These are phyloP conservation scores for Mycena indigotica DNA, from an alignment of 768 basidiomycete genomes.

Conservation along the genomic window DNA sequence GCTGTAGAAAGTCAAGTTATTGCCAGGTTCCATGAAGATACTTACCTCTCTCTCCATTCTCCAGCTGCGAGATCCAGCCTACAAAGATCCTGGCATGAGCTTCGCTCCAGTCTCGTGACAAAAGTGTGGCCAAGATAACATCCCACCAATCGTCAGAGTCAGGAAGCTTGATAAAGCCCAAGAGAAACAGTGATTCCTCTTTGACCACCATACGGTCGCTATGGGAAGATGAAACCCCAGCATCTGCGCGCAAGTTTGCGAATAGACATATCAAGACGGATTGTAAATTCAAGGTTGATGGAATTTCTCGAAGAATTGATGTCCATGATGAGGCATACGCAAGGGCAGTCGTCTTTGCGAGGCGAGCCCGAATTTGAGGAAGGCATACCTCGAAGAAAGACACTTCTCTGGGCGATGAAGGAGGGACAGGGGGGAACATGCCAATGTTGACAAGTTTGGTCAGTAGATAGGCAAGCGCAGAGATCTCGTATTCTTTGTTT, in stretches of 20 bases:
- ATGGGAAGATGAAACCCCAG: slow-evolving; percentile 33
- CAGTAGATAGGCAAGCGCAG: slow-evolving; percentile 56
- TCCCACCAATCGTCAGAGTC: slow-evolving; percentile 52
- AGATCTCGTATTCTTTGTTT: slow-evolving; percentile 36
- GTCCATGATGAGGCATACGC: slow-evolving; percentile 56
- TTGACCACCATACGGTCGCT: slow-evolving; percentile 46
- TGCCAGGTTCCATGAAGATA: slow-evolving; percentile 38
- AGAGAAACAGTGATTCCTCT: slow-evolving; percentile 57
- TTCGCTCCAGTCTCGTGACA: slow-evolving; percentile 62
- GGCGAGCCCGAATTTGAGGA: slow-evolving; percentile 47
- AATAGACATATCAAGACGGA: slow-evolving; percentile 64
- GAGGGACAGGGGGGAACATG: slow-evolving; percentile 56
- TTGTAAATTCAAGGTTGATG: slow-evolving; percentile 56
- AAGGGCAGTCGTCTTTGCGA: slow-evolving; percentile 28
- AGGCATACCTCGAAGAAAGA: slow-evolving; percentile 67
- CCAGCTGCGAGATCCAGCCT: slow-evolving; percentile 58
- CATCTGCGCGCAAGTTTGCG: slow-evolving; percentile 42
- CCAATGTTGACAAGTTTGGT: slow-evolving; percentile 70
- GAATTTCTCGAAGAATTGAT: slow-evolving; percentile 45
- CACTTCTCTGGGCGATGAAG: slow-evolving; percentile 58
- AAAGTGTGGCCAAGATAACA: slow-evolving; percentile 45
- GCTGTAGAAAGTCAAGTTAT: slow-evolving; percentile 33
- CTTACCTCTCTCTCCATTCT: slow-evolving; percentile 19
- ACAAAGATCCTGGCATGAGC: slow-evolving; percentile 63
- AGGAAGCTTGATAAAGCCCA: slow-evolving; percentile 54